Percentiles rank a stretch among this genome's conserved stretches.
phyloP scores from a whole-genome alignment of 106 monocot species.

The Hemerocallis citrina region DNA sequence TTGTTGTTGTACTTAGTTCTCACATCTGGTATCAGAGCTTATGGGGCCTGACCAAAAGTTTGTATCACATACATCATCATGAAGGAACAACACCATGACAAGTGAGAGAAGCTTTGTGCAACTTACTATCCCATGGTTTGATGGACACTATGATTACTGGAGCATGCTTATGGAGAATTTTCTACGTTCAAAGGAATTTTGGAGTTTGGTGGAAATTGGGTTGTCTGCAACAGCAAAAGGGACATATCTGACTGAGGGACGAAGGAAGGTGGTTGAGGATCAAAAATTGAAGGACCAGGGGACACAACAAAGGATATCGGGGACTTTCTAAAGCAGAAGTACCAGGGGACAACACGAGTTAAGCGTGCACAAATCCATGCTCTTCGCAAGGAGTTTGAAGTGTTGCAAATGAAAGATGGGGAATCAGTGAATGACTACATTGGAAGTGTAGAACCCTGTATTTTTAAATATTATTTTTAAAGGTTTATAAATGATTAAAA shows the following conservation, averaged over 20 bases:
- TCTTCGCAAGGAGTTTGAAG: conserved; percentile 1
- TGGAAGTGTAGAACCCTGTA: no score
- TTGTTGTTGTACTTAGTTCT: no score
- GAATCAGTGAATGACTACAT: no score
- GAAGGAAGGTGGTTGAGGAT: not conserved
- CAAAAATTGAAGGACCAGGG: not conserved
- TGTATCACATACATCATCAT: no score
- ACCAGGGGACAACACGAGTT: conserved; percentile 1
- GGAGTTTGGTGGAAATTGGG: not conserved
- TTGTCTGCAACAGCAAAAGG: not conserved
- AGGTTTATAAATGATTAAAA: no score
- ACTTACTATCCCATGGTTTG: no score
- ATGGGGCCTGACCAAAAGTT: no score
- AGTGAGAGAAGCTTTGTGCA: no score
- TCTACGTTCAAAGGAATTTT: not conserved
- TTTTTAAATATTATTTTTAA: no score
- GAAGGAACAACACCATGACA: no score
- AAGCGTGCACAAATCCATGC: not conserved
- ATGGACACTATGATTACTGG: not conserved
- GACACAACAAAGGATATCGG: not conserved
- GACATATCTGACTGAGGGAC: not conserved
- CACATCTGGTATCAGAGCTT: no score
- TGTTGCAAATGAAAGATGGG: not conserved
- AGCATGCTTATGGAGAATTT: no score
- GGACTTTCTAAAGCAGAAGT: conserved; percentile 4